Evolutionary conservation across 495 filamentous ascomycete genomes (phyloP), one percentile per base, ranked within the genome.

Genomic region (Aspergillus cavernicola): DNA sequence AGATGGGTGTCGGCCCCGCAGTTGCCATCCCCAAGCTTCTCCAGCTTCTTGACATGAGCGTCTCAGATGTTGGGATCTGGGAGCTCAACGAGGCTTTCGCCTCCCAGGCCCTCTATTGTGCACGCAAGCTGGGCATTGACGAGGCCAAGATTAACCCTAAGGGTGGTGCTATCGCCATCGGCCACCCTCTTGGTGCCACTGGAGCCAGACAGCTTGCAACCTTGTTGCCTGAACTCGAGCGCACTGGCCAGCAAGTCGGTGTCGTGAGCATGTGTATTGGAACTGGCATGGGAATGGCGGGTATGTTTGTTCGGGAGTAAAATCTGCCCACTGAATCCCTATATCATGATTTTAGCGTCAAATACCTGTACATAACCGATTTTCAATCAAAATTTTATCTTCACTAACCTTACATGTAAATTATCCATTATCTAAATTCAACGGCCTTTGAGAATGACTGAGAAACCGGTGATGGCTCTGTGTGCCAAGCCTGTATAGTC

Each of bases 61-160:
- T 74, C 6, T 70, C 74, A 9, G 89, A 97, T 42, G 85, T 97
- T 0, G 80, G 85, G 6, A 73, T 92, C n/a, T 96, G 90, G 90
- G 92, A 97, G 78, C 85, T 97, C 66, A 97, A 96, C 68, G 92
- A 96, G 78, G 91, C 92, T 16, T 97, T 96, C 71, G 92, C 92
- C 4, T 88, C 85, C 48, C 92, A 97, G 73, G 85, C 88, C 11
- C 65, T 96, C 9, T 88, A 95, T 72, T 92, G 86, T 62, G 66
- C 89, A 29, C 72, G 88, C 58, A 80, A 85, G 68, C 72, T 96
- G 15, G 89, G 89, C 8, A 80, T 84, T 73, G 78, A 78, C 57
- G 69, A 80, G 57, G 80, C 78, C 3, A 80, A 76, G 74, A 85
- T 97, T 1, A 97, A 97, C 71, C 90, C 90, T 10, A 90, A 93